Evolutionary conservation across 2,329 filamentous ascomycete species (phyloP).

Genomic region (Colletotrichum gigasporum): DNA sequence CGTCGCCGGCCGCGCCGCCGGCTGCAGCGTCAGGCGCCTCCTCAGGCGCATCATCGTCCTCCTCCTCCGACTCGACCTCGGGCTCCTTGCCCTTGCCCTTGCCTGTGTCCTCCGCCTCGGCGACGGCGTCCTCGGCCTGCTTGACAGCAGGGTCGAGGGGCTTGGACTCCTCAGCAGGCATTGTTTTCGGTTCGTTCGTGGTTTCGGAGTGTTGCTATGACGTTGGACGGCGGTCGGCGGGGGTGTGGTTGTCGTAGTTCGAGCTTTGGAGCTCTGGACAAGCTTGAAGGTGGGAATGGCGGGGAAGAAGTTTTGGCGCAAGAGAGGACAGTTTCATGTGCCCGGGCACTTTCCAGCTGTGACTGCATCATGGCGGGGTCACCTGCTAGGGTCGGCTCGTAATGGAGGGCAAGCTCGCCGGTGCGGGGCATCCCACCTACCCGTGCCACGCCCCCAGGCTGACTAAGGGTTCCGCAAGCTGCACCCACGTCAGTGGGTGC

Average conservation of each 20-base stretch:
- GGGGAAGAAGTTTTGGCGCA: conserved; percentile 31
- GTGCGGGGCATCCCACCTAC: conserved; percentile 9
- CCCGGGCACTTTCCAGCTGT: conserved; percentile 5
- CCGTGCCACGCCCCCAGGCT: too few relatives aligned
- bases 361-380: conserved; percentile 29
- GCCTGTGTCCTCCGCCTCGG: conserved; percentile 44
- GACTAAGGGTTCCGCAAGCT: too few relatives aligned
- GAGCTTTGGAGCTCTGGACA: conserved; percentile 27
- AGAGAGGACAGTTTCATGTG: conserved; percentile 31
- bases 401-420: not conserved
- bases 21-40: conserved; percentile 49
- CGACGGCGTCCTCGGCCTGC: conserved; percentile 52
- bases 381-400: conserved; percentile 1
- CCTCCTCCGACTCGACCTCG: conserved; percentile 59
- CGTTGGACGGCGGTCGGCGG: not conserved
- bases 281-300: conserved; percentile 28
- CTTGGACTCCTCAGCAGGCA: conserved; percentile 71
- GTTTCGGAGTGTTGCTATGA: not conserved
- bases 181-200: conserved; percentile 34
- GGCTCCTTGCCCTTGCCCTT: conserved; percentile 56
- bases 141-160: conserved; percentile 63
- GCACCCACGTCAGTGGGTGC: too few relatives aligned
- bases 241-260: conserved; percentile 21
- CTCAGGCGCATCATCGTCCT: conserved; percentile 51
- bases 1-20: conserved; percentile 41